Percentiles rank a stretch among this genome's conserved stretches.
These are phyloP conservation scores for Talaromyces sp. DNA, from an alignment of 2,329 filamentous ascomycete genomes.

Conservation along the genomic window DNA sequence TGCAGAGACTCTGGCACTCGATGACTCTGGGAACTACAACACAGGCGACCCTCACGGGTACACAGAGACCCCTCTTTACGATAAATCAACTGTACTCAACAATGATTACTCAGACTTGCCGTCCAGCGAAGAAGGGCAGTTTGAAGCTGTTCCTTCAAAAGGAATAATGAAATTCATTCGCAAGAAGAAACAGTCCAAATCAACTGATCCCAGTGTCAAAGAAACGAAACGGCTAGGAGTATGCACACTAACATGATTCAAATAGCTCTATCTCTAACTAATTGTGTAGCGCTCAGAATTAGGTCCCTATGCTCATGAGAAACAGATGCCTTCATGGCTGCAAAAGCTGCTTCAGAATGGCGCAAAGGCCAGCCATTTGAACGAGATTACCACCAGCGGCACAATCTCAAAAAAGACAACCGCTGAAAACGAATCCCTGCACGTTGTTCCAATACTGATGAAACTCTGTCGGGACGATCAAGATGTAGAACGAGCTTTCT, in stretches of 20 bases:
- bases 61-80: background rate
- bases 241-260: constrained; percentile 3
- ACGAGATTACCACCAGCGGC: constrained; percentile 42
- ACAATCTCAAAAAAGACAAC: constrained; percentile 35
- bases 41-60: background rate
- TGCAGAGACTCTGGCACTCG: constrained; percentile 42
- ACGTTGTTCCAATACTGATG: constrained; percentile 57
- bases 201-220: background rate
- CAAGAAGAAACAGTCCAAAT: background rate
- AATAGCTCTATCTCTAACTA: constrained; percentile 13
- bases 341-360: constrained; percentile 56
- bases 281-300: constrained; percentile 51
- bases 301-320: constrained; percentile 66
- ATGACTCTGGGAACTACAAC: constrained; percentile 23
- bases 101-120: background rate
- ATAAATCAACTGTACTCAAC: background rate
- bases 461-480: constrained; percentile 60
- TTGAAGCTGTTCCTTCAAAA: background rate
- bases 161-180: background rate
- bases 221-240: constrained; percentile 27
- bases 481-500: constrained; percentile 63
- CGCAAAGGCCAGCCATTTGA: constrained; percentile 50
- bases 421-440: constrained; percentile 44
- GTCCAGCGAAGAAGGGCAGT: background rate
- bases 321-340: constrained; percentile 67